Base-by-base conservation (phyloP, 2,329 filamentous ascomycete species). In the Biscogniauxia marginata region DNA sequence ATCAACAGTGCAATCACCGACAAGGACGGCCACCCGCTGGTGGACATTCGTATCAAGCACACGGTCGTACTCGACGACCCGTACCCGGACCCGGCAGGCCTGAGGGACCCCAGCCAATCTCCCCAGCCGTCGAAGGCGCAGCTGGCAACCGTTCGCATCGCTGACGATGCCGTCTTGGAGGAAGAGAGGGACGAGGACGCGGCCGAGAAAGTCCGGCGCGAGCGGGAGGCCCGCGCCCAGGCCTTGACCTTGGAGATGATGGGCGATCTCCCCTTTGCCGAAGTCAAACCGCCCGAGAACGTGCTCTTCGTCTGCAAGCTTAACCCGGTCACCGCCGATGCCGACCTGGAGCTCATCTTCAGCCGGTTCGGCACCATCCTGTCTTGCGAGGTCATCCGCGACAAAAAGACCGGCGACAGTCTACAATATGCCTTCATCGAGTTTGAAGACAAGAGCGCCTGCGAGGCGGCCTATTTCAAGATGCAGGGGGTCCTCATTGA, bases 401-500 rank as follows among this genome's bases (percentile, higher is more conserved):
- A 99, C 72, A 90, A 90, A 70, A 91, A 91, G 68, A 97, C 93
- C 0, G 92, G 92, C 3, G 95, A 99, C 74, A 96, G 91, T 68
- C 76, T 99, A 49, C 95, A 99, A 72, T 99, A 99, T 70, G 92
- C 95, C 1, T 99, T 99, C 65, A 96, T 99, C 68, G 95, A 99
- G 71, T 99, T 93, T 67, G 90, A 93, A 56, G 89, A 96, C 54
- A 95, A 97, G 75, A 85, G 88, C 63, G 90, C 93, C 52, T 98
- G 95, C 72, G 95, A 99, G 75, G 86, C 90, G 52, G 95, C 95
- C 2, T 99, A 97, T 70, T 95, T 96, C 78, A 99, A 99, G 76
- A 99, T 99, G 95, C 92, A 99, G 72, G 91, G 89, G 2, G 93
- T 98, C 1, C 77, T 99, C 54, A 98, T 99, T 63, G 95, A 99